phyloP scores from a whole-genome alignment of 2,329 filamentous ascomycete genomes.

The Cryphonectria naterciae region DNA sequence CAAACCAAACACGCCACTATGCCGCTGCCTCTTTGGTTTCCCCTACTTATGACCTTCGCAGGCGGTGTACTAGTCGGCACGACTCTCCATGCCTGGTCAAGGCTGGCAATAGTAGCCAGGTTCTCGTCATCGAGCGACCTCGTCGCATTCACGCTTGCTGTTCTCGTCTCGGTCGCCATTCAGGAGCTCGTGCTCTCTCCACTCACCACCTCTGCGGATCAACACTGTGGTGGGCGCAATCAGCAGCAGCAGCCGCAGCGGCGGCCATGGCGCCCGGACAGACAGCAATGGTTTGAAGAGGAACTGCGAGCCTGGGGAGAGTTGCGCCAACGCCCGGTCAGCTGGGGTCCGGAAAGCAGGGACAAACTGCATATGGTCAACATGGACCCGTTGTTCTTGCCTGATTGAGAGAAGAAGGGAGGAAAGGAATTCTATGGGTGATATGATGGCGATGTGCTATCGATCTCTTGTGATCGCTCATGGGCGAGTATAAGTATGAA shows the following conservation, averaged over 20 bases:
- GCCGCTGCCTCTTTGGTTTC: neutral
- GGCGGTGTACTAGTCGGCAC: neutral
- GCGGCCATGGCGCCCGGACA: too few relatives aligned
- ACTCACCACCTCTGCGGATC: neutral
- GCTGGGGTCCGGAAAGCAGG: too few relatives aligned
- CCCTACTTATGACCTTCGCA: neutral
- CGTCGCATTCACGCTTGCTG: neutral
- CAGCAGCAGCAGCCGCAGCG: neutral
- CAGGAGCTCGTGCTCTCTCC: neutral
- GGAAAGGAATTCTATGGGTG: neutral
- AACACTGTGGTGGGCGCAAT: neutral
- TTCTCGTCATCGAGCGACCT: neutral
- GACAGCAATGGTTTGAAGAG: neutral
- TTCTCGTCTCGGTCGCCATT: neutral
- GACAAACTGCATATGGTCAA: too few relatives aligned
- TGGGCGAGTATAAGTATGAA: neutral
- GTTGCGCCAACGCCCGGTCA: too few relatives aligned
- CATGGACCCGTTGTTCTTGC: neutral
- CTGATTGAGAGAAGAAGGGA: neutral
- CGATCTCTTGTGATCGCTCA: neutral
- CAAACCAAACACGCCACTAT: neutral
- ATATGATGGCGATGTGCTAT: neutral
- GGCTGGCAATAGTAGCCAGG: neutral
- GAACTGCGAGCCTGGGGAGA: neutral
- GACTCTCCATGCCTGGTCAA: neutral